Evolutionary conservation across 2,329 filamentous ascomycete genomes (phyloP), one percentile per base, ranked within the genome.

Genomic region (Berkeleyomyces basicola): DNA sequence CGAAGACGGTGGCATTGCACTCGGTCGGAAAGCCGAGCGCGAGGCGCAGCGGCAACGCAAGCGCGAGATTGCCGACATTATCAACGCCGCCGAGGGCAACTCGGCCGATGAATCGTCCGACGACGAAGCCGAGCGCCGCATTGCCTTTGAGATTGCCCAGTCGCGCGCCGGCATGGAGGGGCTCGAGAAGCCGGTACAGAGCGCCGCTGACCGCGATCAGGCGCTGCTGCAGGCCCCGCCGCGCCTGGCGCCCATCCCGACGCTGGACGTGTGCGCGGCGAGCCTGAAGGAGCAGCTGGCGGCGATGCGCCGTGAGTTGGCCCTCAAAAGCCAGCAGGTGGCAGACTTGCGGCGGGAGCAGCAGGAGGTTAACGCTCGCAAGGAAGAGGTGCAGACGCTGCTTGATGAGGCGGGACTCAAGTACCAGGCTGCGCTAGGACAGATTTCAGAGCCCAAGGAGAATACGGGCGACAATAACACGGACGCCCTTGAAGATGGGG

Each of bases 141-240:
- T 86, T 2, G 91, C 89, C 0, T 97, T 95, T 73, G 91, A 96
- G 72, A 82, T 84, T 9, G 86, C 88, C 3, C 92, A 97, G 74
- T 91, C 88, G 7, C 82, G 87, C 23, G 87, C 88, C 3, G 92
- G 90, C n/a, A 86, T 93, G 75, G 91, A 92, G 68, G 87, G 84
- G 0, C 69, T 87, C 31, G 79, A 77, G 69, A 78, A 77, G 68
- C 76, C 36, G 67, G 72, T 44, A 67, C 72, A 66, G 71, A 77
- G 23, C 69, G 71, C 14, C 58, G 16, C n/a, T 5, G 63, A 60
- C 39, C 23, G 55, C 9, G 43, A 62, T 36, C 33, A 57, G 16
- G 23, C 61, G 23, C 44, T 53, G 6, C 44, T 37, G n/a, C 53
- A 58, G n/a, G 61, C 61, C 11, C 61, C 66, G 7, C 33, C 49